phyloP scores from a whole-genome alignment of 371 early-diverging fungal species.

The Syncephalis fuscata region DNA sequence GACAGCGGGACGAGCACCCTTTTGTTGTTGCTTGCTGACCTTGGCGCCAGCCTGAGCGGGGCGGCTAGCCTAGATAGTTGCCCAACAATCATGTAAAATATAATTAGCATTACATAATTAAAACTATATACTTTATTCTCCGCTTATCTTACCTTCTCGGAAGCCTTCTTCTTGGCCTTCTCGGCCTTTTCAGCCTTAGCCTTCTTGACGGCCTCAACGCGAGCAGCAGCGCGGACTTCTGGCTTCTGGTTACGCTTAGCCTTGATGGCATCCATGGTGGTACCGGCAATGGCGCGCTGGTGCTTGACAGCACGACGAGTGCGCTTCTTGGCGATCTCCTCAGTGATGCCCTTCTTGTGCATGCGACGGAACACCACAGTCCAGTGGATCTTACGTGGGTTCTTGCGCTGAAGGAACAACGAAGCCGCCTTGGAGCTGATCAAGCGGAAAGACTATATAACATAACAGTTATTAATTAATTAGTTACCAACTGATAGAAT shows the following conservation, averaged over 20 bases:
- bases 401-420: constrained; percentile 87
- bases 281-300: constrained; percentile 92
- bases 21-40: constrained; percentile 31
- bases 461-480: neutral
- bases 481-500: too few species aligned
- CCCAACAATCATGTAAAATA: too few species aligned
- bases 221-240: constrained; percentile 84
- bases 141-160: neutral
- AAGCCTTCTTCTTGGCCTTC: constrained; percentile 61
- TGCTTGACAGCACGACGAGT: constrained; percentile 87
- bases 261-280: constrained; percentile 85
- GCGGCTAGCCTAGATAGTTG: neutral
- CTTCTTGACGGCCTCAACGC: constrained; percentile 69
- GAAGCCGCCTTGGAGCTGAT: constrained; percentile 91
- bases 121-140: too few species aligned
- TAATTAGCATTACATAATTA: too few species aligned
- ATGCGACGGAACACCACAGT: constrained; percentile 92
- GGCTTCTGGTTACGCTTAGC: constrained; percentile 92
- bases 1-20: constrained; percentile 73
- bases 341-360: constrained; percentile 96
- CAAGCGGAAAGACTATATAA: constrained; percentile 74
- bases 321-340: constrained; percentile 92
- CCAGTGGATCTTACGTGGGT: constrained; percentile 96
- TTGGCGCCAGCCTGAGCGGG: constrained; percentile 1
- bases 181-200: constrained; percentile 77